Evolutionary conservation across 345 rosid species (phyloP), one percentile per base, ranked within the genome.

Genomic region (Ceriops zippeliana): DNA sequence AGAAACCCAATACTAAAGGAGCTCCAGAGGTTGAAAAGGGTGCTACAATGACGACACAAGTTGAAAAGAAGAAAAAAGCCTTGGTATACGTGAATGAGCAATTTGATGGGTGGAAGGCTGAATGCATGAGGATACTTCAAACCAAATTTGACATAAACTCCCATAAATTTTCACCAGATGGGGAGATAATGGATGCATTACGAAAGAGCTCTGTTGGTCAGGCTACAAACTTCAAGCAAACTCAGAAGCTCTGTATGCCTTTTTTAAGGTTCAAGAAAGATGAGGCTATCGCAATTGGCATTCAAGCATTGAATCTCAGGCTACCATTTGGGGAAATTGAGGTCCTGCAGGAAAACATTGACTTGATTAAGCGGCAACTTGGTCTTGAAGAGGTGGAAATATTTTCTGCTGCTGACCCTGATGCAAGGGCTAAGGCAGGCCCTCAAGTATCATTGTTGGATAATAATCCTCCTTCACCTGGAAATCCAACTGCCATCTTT

Each of bases 191-290:
- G 68, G 84, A 84, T 52, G 88, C 84, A 60, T 57, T 95, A 66
- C 80, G 76, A 84, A 79, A 68, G 53, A 89, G 87, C 32, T 54
- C 70, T 13, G 73, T 80, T 56, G 95, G 89, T 31, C 86, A 79
- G 76, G 81, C 83, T 17, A 81, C 79, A n/a, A 83, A 89, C 77
- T 82, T 89, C 63, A 88, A 83, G 71, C 83, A 85, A 58, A 83
- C 75, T 34, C 90, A 86, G 73, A 93, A 91, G 72, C 81, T 76
- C 28, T 91, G 96, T 71, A 86, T 90, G 97, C 96, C 97, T 61
- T 91, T 91, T 86, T 68, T 95, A 78, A 91, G 84, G 72, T 91
- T 91, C 71, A 95, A 91, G 85, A 91, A 86, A 82, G 88, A 88
- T 51, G 87, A 95, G 81, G 85, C 92, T 5, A 70, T 80, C 60